Evolutionary conservation across 2,329 filamentous ascomycete genomes (phyloP), one percentile per base, ranked within the genome.

Genomic region (Orbilia javanica): DNA sequence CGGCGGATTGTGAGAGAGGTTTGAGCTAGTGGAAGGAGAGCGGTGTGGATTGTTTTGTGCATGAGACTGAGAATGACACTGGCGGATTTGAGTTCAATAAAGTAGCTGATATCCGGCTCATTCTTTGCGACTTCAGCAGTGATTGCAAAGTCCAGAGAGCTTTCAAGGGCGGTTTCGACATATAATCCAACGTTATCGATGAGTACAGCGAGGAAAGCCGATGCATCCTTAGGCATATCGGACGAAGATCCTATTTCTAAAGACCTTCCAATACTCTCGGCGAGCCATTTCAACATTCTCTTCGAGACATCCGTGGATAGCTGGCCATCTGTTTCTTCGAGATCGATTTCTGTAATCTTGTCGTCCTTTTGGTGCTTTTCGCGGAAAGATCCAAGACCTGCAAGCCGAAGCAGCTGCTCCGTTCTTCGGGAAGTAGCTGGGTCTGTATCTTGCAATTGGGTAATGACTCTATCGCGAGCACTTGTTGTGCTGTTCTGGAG

Each of bases 201-300:
- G 5, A 80, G 80, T 20, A 80, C 79, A 27, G 62, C 48, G 29
- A 76, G 65, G 62, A 76, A 76, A 22, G 65, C 75, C 11, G 74
- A 77, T 3, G 72, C 68, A 27, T 80, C 79, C 44, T 79, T 79
- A 0, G 79, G 81, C 3, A 94, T 97, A 81, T 99, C 96, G 72
- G 88, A 91, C 64, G 91, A 90, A 25, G 93, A 91, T 25, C 93
- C 94, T n/a, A 99, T 87, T 84, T 99, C 96, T 8, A 99, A 87
- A 0, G 94, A 93, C 79, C 96, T 88, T 44, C 96, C 92, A 25
- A 99, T 95, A 79, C 93, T 94, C 86, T 99, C 96, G 1, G 96
- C 96, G 46, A 99, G 86, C 96, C 96, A 99, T 83, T 93, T 96
- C 77, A 99, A 88, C 94, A 99, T 99, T 72, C 96, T 89, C 85